Base-by-base conservation (phyloP, 2,329 filamentous ascomycete genomes). In the Lachnellula arida region DNA sequence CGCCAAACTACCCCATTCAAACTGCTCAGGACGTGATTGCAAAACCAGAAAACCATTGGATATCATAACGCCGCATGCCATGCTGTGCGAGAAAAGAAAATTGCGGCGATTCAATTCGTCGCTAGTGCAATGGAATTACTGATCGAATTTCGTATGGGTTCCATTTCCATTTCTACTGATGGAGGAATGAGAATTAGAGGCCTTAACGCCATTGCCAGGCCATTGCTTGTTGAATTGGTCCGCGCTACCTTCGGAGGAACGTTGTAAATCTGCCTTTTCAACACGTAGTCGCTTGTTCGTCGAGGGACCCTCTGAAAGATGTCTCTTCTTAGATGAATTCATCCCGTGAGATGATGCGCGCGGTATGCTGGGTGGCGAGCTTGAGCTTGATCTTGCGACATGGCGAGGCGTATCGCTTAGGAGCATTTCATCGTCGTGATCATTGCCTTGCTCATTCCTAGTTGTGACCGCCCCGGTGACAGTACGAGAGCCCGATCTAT, bases 371-470 rank as follows among this genome's bases (percentile, higher is more conserved):
- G 42, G 19, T 17, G 42, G 11, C 11, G 19, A 44, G 42, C 42
- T 14, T 12, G 19, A 44, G 42, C 42, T 23, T 12, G 19, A 23
- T 44, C 4, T 25, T 44, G 42, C n/a, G 12, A 19, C 19, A 44
- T 22, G 42, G 11, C 8, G 17, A 5, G 11, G 2, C 11, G 42
- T 12, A 44, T 44, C 3, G 7, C 15, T 17, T 28, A 55, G 23
- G 19, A 55, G 46, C 52, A 58, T 53, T 19, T 49, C 43, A 15
- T 49, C 49, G 19, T 55, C 44, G 17, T 53, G 11, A 8, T 25
- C 12, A 5, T 12, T 11, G 5, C 22, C 22, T 25, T 15, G 22
- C 23, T 47, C 44, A 12, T 25, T 47, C 23, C n/a, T 15, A 17
- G 22, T 5, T 2, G 28, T 14, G 4, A 12, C 9, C 28, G 7